Conservation (phyloP, 768 basidiomycete species). For the Boletales sp. region DNA sequence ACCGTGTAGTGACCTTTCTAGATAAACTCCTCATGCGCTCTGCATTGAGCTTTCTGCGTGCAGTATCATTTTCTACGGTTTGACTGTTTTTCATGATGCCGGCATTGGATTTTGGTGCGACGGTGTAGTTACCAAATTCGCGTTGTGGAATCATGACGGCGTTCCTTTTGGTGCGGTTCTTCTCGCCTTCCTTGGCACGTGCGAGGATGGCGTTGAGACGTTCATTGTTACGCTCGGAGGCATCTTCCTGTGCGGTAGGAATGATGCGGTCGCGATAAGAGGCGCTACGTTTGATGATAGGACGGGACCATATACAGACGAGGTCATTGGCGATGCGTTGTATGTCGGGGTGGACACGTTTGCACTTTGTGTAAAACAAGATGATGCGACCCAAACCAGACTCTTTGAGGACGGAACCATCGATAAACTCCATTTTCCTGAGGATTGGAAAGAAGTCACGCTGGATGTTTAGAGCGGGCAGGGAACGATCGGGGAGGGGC, state of each 20-base stretch:
- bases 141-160: conserved; percentile 81
- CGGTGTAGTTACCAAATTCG: conserved; percentile 71
- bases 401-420: conserved; percentile 85
- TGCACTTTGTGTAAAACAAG: conserved; percentile 95
- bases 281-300: conserved; percentile 86
- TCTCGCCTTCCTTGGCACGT: conserved; percentile 64
- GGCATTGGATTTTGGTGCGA: conserved; percentile 63
- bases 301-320: conserved; percentile 82
- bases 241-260: conserved; percentile 48
- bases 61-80: conserved; percentile 72
- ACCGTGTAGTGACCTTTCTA: conserved; percentile 39
- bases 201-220: conserved; percentile 68
- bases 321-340: conserved; percentile 80
- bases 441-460: conserved; percentile 83
- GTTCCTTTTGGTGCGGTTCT: conserved; percentile 66
- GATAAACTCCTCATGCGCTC: conserved; percentile 69
- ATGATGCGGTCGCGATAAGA: conserved; percentile 75
- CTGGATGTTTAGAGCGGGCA: conserved; percentile 95
- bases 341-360: conserved; percentile 80
- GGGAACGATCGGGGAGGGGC: conserved; percentile 86
- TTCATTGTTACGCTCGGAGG: conserved; percentile 41
- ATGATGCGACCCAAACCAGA: conserved; percentile 86
- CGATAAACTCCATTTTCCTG: conserved; percentile 88
- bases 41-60: conserved; percentile 68
- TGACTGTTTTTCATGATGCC: conserved; percentile 43